A percentile compares a stretch with the other conserved stretches of the same genome.
Evolutionary conservation across 2,329 filamentous ascomycete genomes (phyloP).

Genomic region (Mollisia scopiformis): DNA sequence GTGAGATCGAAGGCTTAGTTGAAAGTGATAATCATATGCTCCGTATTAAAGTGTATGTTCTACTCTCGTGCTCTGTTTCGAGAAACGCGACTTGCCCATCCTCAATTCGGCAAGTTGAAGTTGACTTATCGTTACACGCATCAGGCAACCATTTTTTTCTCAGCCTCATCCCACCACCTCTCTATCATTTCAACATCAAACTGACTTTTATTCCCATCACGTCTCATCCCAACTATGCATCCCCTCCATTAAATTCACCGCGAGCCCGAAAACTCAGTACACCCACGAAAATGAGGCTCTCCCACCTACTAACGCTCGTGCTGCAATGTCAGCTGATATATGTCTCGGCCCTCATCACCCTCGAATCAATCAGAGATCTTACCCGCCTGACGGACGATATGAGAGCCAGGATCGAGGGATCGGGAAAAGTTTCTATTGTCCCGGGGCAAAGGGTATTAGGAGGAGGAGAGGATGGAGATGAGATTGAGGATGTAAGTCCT

Average conservation of each 20-base stretch:
- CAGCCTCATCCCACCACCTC: background rate
- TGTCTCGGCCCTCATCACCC: conserved; percentile 20
- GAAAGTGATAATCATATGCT: background rate
- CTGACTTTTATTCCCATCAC: too few species aligned
- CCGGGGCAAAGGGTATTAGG: background rate
- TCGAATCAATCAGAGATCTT: conserved; percentile 25
- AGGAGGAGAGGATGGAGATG: conserved; percentile 11
- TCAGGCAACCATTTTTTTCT: background rate
- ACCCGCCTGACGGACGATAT: conserved; percentile 22
- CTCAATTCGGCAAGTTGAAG: background rate
- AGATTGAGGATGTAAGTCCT: conserved; percentile 28
- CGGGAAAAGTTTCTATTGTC: too few species aligned
- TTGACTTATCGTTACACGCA: background rate
- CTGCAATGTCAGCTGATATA: background rate
- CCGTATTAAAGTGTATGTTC: too few species aligned
- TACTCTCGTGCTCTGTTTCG: too few species aligned
- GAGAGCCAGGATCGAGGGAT: conserved; percentile 4
- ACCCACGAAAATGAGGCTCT: background rate
- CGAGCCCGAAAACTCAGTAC: background rate
- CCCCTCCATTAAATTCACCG: background rate
- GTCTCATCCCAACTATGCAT: background rate
- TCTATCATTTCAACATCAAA: background rate
- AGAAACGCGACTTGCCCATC: background rate
- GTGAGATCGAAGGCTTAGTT: background rate
- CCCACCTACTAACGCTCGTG: background rate